Evolutionary conservation across 2,329 filamentous ascomycete genomes (phyloP), one percentile per base, ranked within the genome.

Genomic region (Ustulina deusta): DNA sequence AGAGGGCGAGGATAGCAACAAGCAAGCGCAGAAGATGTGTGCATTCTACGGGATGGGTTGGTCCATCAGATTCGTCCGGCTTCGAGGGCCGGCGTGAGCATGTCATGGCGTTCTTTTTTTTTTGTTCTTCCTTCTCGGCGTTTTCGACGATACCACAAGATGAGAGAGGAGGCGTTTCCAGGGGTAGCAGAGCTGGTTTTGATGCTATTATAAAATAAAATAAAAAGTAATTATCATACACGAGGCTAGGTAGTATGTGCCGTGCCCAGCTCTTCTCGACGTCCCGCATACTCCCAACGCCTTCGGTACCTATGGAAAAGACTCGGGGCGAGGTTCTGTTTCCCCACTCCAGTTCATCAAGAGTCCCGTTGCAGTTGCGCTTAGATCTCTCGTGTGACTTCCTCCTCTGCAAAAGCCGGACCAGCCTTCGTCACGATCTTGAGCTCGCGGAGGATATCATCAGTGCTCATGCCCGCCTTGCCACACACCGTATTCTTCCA

Each of bases 401-500:
- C 38, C 46, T 42, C 38, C 13, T 42, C 38, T 9, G 17, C 29
- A 54, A 44, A 51, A 3, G 48, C 66, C 13, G 13, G 22, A 1
- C 49, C 63, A 6, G 17, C 11, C 22, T 61, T 17, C 0, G 44
- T 54, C 42, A 61, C 10, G 17, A 69, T 58, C 20, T 38, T 54
- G 6, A 69, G 52, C 25, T 66, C 82, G 61, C 80, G 84, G 64
- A 95, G 79, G 25, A 93, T 91, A 71, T 92, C 89, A 27, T 90
- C 86, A 1, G 91, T 82, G 7, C 87, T 87, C 74, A 86, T 81
- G 1, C 86, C 86, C 5, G 87, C 87, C 58, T 86, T 86, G 9
- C 91, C 91, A 10, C 86, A 86, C 11, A 94, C 87, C 11, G 89
- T 83, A 36, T 87, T 85, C 57, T 83, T 87, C 94, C 94, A 97